Evolutionary conservation across 2,329 filamentous ascomycete genomes (phyloP).

Genomic region (Daldinia eschscholtzii): DNA sequence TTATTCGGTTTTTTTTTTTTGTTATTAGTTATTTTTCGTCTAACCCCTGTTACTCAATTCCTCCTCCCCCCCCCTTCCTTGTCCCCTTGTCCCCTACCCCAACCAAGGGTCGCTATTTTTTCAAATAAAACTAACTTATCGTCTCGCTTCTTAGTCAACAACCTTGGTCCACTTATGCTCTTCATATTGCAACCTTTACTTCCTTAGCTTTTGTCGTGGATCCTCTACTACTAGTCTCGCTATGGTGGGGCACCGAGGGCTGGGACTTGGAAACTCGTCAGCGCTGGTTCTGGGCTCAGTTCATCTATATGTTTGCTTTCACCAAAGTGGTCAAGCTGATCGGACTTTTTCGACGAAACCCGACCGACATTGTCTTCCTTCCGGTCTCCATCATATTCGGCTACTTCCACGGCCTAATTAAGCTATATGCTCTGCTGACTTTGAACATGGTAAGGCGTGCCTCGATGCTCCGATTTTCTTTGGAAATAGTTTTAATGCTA

Average conservation of each 20-base stretch:
- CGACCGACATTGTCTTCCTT: constrained; percentile 81
- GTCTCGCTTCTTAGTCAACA: constrained; percentile 73
- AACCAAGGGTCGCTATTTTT: constrained; percentile 29
- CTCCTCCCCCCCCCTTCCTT: constrained; percentile 1
- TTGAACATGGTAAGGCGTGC: constrained; percentile 77
- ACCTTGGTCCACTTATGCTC: constrained; percentile 92
- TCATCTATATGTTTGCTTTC: constrained; percentile 81
- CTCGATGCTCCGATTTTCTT: neutral
- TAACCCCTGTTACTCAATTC: neutral
- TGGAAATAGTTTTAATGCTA: constrained; percentile 29
- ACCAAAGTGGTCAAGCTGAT: constrained; percentile 93
- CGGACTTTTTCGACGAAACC: constrained; percentile 87
- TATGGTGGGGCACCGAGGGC: constrained; percentile 74
- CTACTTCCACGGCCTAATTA: constrained; percentile 93
- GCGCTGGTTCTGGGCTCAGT: constrained; percentile 71
- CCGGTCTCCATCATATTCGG: constrained; percentile 91
- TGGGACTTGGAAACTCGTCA: constrained; percentile 68
- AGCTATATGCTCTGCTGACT: constrained; percentile 87
- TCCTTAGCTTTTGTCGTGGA: constrained; percentile 87
- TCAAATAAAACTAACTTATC: constrained; percentile 35
- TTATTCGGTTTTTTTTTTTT: constrained; percentile 30
- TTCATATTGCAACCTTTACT: constrained; percentile 92
- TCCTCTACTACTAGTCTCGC: constrained; percentile 75
- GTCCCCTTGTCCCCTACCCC: constrained; percentile 39
- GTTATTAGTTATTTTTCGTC: constrained; percentile 29